A percentile compares a stretch with the other conserved stretches of the same genome.
These are phyloP conservation scores for Tolypocladium tundrense DNA, from an alignment of 2,329 filamentous ascomycete species.

Conservation along the genomic window DNA sequence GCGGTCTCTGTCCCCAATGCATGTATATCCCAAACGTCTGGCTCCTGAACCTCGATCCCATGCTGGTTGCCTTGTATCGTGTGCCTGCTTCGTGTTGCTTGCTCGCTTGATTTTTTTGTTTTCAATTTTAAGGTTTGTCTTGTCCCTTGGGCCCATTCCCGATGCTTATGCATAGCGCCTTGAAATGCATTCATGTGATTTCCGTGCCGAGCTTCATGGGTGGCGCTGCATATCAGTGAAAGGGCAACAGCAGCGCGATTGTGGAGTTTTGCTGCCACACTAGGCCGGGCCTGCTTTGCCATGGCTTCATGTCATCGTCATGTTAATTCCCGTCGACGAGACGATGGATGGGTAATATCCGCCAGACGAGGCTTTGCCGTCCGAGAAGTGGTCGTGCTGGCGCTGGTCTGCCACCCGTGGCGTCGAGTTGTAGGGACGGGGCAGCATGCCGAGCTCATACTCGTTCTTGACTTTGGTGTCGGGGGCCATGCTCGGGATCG, in stretches of 20 bases:
- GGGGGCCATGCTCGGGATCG: constrained; percentile 20
- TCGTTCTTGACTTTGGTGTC: constrained; percentile 38
- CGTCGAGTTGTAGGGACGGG: constrained; percentile 29
- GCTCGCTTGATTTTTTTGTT: not conserved
- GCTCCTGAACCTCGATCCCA: not conserved
- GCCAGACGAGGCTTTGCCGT: constrained; percentile 39
- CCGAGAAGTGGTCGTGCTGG: constrained; percentile 34
- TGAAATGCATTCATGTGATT: not conserved
- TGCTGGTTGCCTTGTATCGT: not conserved
- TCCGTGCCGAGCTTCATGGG: not conserved
- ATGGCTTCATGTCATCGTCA: constrained; percentile 22
- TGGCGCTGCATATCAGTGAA: not conserved
- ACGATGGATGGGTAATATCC: constrained; percentile 44
- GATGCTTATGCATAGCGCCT: constrained; percentile 1
- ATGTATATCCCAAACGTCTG: not conserved
- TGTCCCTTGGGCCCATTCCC: not conserved
- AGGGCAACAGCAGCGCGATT: not conserved
- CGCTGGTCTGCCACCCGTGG: constrained; percentile 23
- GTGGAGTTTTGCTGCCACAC: not conserved
- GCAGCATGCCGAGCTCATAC: constrained; percentile 32
- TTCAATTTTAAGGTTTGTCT: not conserved
- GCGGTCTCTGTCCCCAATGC: not conserved
- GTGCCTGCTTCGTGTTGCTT: not conserved
- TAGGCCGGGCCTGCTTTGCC: not conserved
- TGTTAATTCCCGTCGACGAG: constrained; percentile 36